Base-by-base conservation (phyloP, 495 filamentous ascomycete genomes). In the Alectoria sarmentosa region DNA sequence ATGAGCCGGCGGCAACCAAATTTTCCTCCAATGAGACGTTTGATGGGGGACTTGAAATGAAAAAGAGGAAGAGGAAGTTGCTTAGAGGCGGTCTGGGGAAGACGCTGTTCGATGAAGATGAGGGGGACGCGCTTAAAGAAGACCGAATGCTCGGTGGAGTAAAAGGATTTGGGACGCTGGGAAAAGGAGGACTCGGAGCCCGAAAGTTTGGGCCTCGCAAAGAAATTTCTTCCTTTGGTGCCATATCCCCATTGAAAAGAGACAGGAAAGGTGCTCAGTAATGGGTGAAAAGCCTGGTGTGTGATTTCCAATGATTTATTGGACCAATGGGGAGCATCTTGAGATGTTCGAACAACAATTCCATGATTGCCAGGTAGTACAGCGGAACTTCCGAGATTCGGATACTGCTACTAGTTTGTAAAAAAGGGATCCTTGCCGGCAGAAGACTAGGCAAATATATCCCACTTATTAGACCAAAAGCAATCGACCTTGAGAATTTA, bases 211-310 rank as follows among this genome's bases (percentile, higher is more conserved):
- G 49, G 62, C 64, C 48, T 66, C 67, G 63, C 55, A 67, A 37
- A 42, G 69, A 36, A 61, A 59, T 44, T 66, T 64, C 30, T 60
- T 39, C 23, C 21, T 76, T 82, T 64, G 72, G 76, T 60, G 75
- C 77, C 34, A 95, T 96, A 73, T 90, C 87, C 44, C 92, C 92
- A 9, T 74, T 96, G 62, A 96, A 96, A 77, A 84, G 82, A 75
- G 87, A 94, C 67, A 85, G 84, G 69, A 88, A 83, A 72, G 76
- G 28, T 44, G 39, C 30, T n/a, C 19, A 38, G n/a, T 9, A 37
- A 14, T 21, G 30, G 30, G 52, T 34, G 30, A 32, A 36, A 9
- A 55, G 13, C 30, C 10, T 32, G 8, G 8, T 55, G 52, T 54
- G 26, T 32, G 28, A 54, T 28, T 17, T 32, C 5, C 5, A 3